phyloP scores from a whole-genome alignment of 1,284 basidiomycete genomes.

The Boletellus deceptivus region DNA sequence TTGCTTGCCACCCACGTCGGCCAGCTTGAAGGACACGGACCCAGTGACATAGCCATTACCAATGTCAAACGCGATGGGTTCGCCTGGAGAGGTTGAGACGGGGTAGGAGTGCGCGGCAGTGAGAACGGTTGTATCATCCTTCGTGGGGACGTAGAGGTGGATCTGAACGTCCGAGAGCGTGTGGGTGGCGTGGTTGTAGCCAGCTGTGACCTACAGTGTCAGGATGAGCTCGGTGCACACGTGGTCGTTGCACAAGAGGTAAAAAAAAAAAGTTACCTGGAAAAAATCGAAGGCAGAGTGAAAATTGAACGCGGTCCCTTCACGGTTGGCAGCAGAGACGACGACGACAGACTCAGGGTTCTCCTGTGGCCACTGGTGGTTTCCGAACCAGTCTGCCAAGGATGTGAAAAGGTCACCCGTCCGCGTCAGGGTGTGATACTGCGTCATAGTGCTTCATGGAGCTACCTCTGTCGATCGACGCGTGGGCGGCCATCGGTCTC shows the following conservation, averaged over 20 bases:
- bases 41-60: not conserved
- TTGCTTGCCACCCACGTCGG: not conserved
- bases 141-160: not conserved
- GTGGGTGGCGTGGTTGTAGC: not conserved
- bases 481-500: not conserved
- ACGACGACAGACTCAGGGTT: not conserved
- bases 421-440: not conserved
- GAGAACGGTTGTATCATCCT: not conserved
- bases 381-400: not conserved
- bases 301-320: not conserved
- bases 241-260: not conserved
- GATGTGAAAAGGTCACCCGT: not conserved
- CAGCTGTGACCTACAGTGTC: not conserved
- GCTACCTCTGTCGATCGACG: not conserved
- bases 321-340: not conserved
- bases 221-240: not conserved
- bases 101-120: not conserved
- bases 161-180: not conserved
- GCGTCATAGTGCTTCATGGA: not conserved
- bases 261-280: not conserved
- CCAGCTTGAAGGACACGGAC: not conserved
- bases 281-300: not conserved
- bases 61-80: not conserved
- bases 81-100: not conserved
- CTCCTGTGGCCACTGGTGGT: not conserved